phyloP scores from a whole-genome alignment of 2,329 filamentous ascomycete species.

The Diaporthe amygdali region DNA sequence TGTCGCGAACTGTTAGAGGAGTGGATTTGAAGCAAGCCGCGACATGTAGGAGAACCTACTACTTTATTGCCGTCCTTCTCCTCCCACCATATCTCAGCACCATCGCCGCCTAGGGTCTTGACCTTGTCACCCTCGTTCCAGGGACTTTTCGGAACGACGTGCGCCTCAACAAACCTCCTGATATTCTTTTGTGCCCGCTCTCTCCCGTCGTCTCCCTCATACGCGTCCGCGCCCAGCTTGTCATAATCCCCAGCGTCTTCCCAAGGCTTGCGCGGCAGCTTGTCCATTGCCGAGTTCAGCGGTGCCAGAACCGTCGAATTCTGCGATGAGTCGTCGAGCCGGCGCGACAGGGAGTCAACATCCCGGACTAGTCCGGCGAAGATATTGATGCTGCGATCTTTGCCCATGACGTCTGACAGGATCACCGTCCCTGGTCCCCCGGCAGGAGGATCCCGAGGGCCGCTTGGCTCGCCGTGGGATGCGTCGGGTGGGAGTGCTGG shows the following conservation, averaged over 20 bases:
- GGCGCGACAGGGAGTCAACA: slow-evolving; percentile 69
- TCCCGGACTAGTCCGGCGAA: slow-evolving; percentile 84
- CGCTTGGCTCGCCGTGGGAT: slow-evolving; percentile 20
- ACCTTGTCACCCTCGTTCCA: slow-evolving; percentile 74
- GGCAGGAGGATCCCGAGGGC: slow-evolving; percentile 31
- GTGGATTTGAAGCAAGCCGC: neutral
- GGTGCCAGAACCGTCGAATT: slow-evolving; percentile 91
- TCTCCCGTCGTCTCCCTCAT: slow-evolving; percentile 76
- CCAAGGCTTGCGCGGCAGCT: slow-evolving; percentile 85
- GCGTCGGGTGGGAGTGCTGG: slow-evolving; percentile 32
- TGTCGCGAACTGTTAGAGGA: slow-evolving; percentile 36
- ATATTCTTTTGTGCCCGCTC: slow-evolving; percentile 80
- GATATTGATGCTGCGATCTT: slow-evolving; percentile 78
- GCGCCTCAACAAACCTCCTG: slow-evolving; percentile 81
- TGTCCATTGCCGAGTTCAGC: slow-evolving; percentile 79
- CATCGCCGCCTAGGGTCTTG: slow-evolving; percentile 66
- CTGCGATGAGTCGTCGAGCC: slow-evolving; percentile 67
- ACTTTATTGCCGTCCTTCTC: slow-evolving; percentile 68
- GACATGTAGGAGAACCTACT: slow-evolving; percentile 49
- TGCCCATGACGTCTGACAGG: slow-evolving; percentile 84
- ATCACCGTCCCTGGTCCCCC: slow-evolving; percentile 59
- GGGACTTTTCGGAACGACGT: slow-evolving; percentile 76
- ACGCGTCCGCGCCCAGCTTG: slow-evolving; percentile 70
- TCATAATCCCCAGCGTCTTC: slow-evolving; percentile 77
- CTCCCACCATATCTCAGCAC: slow-evolving; percentile 82